A percentile compares a stretch with the other conserved stretches of the same genome.
phyloP scores from a whole-genome alignment of 768 basidiomycete species.

The Chiua virens region DNA sequence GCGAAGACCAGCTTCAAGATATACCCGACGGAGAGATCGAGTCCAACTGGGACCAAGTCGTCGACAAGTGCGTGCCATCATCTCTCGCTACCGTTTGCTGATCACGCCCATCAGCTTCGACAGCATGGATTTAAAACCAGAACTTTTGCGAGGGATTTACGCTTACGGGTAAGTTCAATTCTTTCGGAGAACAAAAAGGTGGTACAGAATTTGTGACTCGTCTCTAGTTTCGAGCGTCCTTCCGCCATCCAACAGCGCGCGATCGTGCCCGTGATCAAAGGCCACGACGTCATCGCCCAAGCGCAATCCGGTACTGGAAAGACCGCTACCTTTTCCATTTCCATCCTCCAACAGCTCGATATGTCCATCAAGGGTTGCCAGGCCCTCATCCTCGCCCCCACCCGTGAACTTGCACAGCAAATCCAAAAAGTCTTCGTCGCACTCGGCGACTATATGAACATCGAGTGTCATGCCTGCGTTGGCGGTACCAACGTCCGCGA shows the following conservation, averaged over 20 bases:
- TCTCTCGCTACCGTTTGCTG: conserved; percentile 9
- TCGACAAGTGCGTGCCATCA: conserved; percentile 77
- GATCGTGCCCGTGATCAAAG: conserved; percentile 96
- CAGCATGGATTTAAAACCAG: conserved; percentile 96
- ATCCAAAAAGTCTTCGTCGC: conserved; percentile 97
- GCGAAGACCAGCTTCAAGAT: conserved; percentile 80
- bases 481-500: conserved; percentile 98
- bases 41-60: conserved; percentile 98
- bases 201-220: too few relatives aligned
- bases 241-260: conserved; percentile 99
- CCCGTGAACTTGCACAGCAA: conserved; percentile 96
- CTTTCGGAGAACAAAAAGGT: neutral
- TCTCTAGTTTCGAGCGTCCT: conserved; percentile 94
- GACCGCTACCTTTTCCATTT: conserved; percentile 98
- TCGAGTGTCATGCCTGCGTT: conserved; percentile 95
- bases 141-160: conserved; percentile 96
- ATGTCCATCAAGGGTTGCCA: conserved; percentile 86
- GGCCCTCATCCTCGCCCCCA: conserved; percentile 97
- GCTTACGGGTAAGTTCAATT: conserved; percentile 78
- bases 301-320: conserved; percentile 99
- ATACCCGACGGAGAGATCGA: conserved; percentile 85
- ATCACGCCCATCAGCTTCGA: conserved; percentile 68
- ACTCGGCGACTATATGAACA: conserved; percentile 92
- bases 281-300: conserved; percentile 98
- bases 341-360: conserved; percentile 95